These are phyloP conservation scores for Diaporthe amygdali DNA, from an alignment of 2,329 filamentous ascomycete genomes.

Conservation along the genomic window DNA sequence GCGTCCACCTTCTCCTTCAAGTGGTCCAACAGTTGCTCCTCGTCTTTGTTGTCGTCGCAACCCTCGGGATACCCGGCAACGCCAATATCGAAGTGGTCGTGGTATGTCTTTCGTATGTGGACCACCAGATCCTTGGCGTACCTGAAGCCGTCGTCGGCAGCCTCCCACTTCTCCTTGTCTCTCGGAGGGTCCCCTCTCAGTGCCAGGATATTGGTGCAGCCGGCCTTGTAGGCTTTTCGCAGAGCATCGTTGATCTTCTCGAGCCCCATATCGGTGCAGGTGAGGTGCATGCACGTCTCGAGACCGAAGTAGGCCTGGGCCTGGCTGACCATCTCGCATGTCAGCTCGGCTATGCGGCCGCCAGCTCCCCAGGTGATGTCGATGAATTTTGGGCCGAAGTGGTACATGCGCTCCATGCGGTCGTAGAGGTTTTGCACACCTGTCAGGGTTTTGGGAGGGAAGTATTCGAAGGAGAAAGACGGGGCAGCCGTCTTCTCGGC, in stretches of 20 bases:
- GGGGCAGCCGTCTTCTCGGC: conserved; percentile 79
- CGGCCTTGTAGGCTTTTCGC: conserved; percentile 86
- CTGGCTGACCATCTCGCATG: conserved; percentile 96
- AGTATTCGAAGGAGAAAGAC: conserved; percentile 99
- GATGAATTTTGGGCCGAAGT: conserved; percentile 91
- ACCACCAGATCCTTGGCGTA: conserved; percentile 87
- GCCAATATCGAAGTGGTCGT: conserved; percentile 94
- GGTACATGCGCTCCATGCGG: conserved; percentile 98
- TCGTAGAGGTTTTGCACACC: conserved; percentile 99
- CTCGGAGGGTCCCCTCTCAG: conserved; percentile 91
- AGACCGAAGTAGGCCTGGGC: conserved; percentile 94
- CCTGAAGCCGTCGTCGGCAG: conserved; percentile 82
- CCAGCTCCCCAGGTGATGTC: conserved; percentile 99
- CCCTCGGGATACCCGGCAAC: conserved; percentile 97
- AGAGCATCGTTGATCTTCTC: conserved; percentile 91
- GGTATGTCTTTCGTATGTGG: conserved; percentile 80
- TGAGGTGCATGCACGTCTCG: conserved; percentile 99
- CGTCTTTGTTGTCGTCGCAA: conserved; percentile 88
- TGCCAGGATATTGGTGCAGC: conserved; percentile 96
- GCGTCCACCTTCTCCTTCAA: conserved; percentile 97
- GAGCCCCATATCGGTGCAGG: conserved; percentile 96
- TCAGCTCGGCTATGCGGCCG: conserved; percentile 87
- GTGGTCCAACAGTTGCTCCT: conserved; percentile 85
- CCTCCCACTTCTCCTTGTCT: conserved; percentile 93
- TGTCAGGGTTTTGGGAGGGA: conserved; percentile 95